Evolutionary conservation across 1,284 basidiomycete species (phyloP).

Genomic region (Fomitopsis palustris): DNA sequence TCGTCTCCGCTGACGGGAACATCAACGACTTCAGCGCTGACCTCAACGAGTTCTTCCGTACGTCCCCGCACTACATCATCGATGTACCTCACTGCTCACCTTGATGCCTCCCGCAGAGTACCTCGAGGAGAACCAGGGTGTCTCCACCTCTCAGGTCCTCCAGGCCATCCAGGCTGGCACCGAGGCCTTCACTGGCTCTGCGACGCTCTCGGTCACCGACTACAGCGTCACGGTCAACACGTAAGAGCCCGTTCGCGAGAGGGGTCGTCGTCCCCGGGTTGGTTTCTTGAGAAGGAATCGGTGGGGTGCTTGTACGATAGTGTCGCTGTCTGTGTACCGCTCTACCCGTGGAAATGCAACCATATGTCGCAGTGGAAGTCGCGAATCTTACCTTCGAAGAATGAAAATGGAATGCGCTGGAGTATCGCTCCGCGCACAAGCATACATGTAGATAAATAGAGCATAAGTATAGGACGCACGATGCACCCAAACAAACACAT

Average conservation of each 20-base stretch:
- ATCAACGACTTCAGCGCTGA: conserved; percentile 53
- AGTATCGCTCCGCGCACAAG: not conserved
- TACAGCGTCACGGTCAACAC: conserved; percentile 26
- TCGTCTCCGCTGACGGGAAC: conserved; percentile 45
- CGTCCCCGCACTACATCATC: conserved; percentile 6
- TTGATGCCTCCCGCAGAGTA: conserved; percentile 16
- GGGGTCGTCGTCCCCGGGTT: not conserved
- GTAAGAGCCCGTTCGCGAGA: not conserved
- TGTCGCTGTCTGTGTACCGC: not conserved
- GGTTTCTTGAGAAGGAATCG: not conserved
- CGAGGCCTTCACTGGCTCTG: conserved; percentile 64
- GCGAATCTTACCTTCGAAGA: not conserved
- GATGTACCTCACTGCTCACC: not conserved
- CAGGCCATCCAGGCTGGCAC: conserved; percentile 65
- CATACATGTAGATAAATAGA: not conserved
- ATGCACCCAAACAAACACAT: not conserved
- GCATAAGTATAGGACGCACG: not conserved
- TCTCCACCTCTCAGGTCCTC: conserved; percentile 39
- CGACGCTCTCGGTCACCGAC: conserved; percentile 22
- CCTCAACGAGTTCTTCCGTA: conserved; percentile 54
- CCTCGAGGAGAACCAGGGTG: conserved; percentile 24
- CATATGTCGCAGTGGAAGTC: not conserved
- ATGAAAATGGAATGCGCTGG: not conserved
- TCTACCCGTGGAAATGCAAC: not conserved
- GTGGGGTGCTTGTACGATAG: not conserved